Evolutionary conservation across 164 flowering plant genomes (phyloP).

Genomic region (Nymphaea colorata): DNA sequence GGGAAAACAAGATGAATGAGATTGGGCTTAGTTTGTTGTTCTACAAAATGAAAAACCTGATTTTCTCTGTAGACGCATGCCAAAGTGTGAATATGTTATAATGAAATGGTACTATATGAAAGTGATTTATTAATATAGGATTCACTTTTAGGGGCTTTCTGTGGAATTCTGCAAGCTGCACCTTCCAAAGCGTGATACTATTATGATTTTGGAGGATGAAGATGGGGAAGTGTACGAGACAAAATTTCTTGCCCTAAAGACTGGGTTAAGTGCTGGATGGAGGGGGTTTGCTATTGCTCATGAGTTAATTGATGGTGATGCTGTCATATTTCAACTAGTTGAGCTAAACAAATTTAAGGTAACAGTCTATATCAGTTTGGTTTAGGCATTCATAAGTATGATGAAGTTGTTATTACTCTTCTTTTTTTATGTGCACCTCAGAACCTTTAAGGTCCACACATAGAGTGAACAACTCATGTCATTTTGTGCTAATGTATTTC

Average conservation of each 20-base stretch:
- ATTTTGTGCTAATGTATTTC: no score
- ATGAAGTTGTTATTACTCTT: no score
- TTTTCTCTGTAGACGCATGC: no score
- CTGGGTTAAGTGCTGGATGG: constrained; percentile 79
- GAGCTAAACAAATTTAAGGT: constrained; percentile 57
- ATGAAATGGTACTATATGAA: not conserved
- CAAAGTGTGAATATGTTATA: no score
- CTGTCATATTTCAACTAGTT: constrained; percentile 53
- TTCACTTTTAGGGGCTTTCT: constrained; percentile 41
- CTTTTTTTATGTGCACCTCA: no score
- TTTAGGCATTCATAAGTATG: not conserved
- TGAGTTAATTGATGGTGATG: constrained; percentile 71
- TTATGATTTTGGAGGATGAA: constrained; percentile 17
- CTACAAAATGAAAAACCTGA: no score
- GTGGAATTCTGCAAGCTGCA: constrained; percentile 29
- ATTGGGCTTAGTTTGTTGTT: no score
- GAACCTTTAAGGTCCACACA: no score
- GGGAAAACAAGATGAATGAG: no score
- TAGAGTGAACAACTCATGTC: no score
- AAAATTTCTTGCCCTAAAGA: constrained; percentile 40
- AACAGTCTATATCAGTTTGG: not conserved
- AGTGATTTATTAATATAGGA: not conserved
- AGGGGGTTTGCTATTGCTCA: constrained; percentile 62
- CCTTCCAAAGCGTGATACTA: constrained; percentile 19
- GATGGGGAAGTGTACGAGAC: constrained; percentile 18